Conservation (phyloP, 1,284 basidiomycete species). For the Ceratobasidium sp. region DNA sequence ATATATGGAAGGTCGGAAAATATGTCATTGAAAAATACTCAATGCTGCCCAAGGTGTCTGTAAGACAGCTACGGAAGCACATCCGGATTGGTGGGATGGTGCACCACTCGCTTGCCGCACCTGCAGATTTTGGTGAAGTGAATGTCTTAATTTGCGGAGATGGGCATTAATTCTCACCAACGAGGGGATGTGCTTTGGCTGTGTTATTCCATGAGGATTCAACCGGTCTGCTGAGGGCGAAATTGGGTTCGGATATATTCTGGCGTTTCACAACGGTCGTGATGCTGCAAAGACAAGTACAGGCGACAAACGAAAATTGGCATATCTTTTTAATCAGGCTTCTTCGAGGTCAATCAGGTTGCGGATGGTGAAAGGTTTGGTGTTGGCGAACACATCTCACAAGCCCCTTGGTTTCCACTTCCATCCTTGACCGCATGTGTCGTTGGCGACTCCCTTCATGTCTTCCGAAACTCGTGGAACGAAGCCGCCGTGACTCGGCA, state of each 20-base stretch:
- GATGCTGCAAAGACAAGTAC: slow-evolving; percentile 58
- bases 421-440: too few species aligned
- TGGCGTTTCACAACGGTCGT: slow-evolving; percentile 59
- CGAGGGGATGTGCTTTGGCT: slow-evolving; percentile 48
- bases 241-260: slow-evolving; percentile 52
- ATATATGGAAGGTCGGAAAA: neutral
- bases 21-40: slow-evolving; percentile 59
- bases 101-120: neutral
- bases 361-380: slow-evolving; percentile 48
- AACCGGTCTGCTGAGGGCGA: too few species aligned
- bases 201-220: slow-evolving; percentile 51
- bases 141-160: slow-evolving; percentile 60
- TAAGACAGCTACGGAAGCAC: slow-evolving; percentile 52
- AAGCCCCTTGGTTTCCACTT: too few species aligned
- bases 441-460: too few species aligned
- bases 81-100: slow-evolving; percentile 51
- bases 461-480: too few species aligned
- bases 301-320: slow-evolving; percentile 57
- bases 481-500: too few species aligned
- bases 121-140: slow-evolving; percentile 57
- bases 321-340: slow-evolving; percentile 56
- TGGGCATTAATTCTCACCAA: slow-evolving; percentile 62
- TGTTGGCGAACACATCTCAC: too few species aligned
- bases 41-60: slow-evolving; percentile 56
- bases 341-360: slow-evolving; percentile 55